Evolutionary conservation across 371 early-diverging fungal species (phyloP).

Genomic region (Chytridiales sp.): DNA sequence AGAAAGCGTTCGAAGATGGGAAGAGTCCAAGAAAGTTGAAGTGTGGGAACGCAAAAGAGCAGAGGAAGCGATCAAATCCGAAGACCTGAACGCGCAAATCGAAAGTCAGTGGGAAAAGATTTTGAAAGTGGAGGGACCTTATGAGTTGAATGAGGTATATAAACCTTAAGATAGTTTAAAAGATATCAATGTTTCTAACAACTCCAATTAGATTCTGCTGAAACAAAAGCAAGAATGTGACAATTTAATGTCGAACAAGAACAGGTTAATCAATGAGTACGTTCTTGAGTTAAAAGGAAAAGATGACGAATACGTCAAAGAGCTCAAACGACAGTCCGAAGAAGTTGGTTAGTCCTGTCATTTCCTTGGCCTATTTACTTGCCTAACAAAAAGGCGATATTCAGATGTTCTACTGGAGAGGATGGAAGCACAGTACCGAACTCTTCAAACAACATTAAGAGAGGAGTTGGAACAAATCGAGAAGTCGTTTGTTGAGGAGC

Average conservation of each 20-base stretch:
- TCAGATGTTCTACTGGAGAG: conserved; percentile 46
- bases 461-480: conserved; percentile 55
- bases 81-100: conserved; percentile 11
- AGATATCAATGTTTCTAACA: not conserved
- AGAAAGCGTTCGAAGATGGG: conserved; percentile 39
- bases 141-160: conserved; percentile 44
- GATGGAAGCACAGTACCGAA: conserved; percentile 50
- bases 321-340: conserved; percentile 55
- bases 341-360: conserved; percentile 41
- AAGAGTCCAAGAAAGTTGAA: conserved; percentile 39
- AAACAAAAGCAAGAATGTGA: conserved; percentile 46
- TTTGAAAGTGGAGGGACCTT: conserved; percentile 32
- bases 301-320: conserved; percentile 58
- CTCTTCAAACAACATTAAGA: conserved; percentile 40
- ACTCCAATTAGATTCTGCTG: conserved; percentile 23
- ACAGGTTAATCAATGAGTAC: conserved; percentile 49
- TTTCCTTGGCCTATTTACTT: not conserved
- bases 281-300: conserved; percentile 48
- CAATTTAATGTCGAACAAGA: conserved; percentile 40
- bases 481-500: conserved; percentile 50
- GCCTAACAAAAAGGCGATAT: not conserved
- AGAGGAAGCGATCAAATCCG: conserved; percentile 28
- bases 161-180: not conserved
- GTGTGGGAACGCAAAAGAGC: conserved; percentile 33
- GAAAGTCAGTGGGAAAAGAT: conserved; percentile 30